Evolutionary conservation across 345 rosid species (phyloP).

Genomic region (thale cress (Arabidopsis thaliana)): DNA sequence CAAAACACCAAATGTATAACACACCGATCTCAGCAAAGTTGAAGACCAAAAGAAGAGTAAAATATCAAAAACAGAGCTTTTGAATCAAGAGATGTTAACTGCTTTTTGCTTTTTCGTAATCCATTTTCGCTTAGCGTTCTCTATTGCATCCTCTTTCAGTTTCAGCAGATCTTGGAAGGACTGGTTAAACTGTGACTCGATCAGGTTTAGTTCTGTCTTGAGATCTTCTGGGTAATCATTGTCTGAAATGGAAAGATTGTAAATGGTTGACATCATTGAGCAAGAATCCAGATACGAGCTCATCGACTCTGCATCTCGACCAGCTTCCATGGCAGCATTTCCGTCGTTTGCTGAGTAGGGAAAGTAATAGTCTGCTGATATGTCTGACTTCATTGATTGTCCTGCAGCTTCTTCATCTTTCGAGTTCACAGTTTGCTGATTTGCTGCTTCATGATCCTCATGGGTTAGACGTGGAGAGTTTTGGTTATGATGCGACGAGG

Average conservation of each 20-base stretch:
- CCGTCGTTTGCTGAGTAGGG: slow-evolving; percentile 43
- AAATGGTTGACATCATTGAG: slow-evolving; percentile 52
- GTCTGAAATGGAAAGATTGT: slow-evolving; percentile 49
- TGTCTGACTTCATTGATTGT: slow-evolving; percentile 55
- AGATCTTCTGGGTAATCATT: slow-evolving; percentile 52
- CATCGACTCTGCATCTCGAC: slow-evolving; percentile 43
- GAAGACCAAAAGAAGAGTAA: slow-evolving; percentile 17
- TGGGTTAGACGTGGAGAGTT: slow-evolving; percentile 18
- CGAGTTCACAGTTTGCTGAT: slow-evolving; percentile 30
- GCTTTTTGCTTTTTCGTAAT: slow-evolving; percentile 52
- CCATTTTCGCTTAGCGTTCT: slow-evolving; percentile 69
- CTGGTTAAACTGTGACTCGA: slow-evolving; percentile 59
- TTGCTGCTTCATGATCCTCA: slow-evolving; percentile 39
- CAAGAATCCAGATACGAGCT: slow-evolving; percentile 49
- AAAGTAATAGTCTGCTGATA: slow-evolving; percentile 55
- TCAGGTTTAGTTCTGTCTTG: slow-evolving; percentile 58
- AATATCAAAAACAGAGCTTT: slow-evolving; percentile 7
- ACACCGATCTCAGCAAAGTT: background rate
- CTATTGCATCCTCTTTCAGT: slow-evolving; percentile 73
- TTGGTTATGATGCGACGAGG: slow-evolving; percentile 43
- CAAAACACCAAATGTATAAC: slow-evolving; percentile 25
- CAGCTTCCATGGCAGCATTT: slow-evolving; percentile 39
- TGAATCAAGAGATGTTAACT: slow-evolving; percentile 31
- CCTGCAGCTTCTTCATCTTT: slow-evolving; percentile 40
- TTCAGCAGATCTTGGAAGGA: slow-evolving; percentile 64